Evolutionary conservation across 2,329 filamentous ascomycete genomes (phyloP), one percentile per base, ranked within the genome.

Genomic region (Monosporascus sp.): DNA sequence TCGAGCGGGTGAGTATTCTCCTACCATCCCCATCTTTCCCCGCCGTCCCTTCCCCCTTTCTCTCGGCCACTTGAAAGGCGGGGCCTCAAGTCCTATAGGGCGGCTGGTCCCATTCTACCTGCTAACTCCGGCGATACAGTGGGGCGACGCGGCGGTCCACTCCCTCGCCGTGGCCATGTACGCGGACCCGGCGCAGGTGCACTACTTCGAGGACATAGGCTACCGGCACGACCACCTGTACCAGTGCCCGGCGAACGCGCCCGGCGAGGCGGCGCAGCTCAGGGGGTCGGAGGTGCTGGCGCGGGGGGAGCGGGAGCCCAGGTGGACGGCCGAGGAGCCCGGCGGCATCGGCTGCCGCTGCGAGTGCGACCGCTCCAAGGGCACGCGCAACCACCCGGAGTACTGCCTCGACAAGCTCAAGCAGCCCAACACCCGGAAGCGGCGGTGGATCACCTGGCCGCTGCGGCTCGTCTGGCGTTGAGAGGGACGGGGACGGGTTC

Each of bases 81-180:
- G 9, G 1, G 9, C 31, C 31, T 14, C 5, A 14, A 35, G 31
- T 14, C 11, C 31, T 14, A 35, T 31, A 35, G 31, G 5, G 5
- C 31, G 31, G 11, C 11, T 9, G 31, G 31, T 14, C 9, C 11
- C 5, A 14, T 35, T 5, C 5, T 9, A 5, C 11, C 1, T 5
- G 11, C 31, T 35, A 5, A 35, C 11, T 14, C 31, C 1, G 31
- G 31, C 54, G 41, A 37, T 17, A 37, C 20, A 73, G 66, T 76
- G 74, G 73, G 74, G 74, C 41, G 74, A 76, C 47, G 74, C 74
- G 11, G 68, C 73, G 1, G 69, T 75, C 5, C 74, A 77, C 53
- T 73, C 72, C 3, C 67, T 76, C 5, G 74, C 73, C 1, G 63
- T 74, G 24, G 72, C 65, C 49, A 70, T 76, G 68, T 67, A 75